These are phyloP conservation scores for Jacaranda mimosifolia DNA, from an alignment of 257 asterid genomes.

Conservation along the genomic window DNA sequence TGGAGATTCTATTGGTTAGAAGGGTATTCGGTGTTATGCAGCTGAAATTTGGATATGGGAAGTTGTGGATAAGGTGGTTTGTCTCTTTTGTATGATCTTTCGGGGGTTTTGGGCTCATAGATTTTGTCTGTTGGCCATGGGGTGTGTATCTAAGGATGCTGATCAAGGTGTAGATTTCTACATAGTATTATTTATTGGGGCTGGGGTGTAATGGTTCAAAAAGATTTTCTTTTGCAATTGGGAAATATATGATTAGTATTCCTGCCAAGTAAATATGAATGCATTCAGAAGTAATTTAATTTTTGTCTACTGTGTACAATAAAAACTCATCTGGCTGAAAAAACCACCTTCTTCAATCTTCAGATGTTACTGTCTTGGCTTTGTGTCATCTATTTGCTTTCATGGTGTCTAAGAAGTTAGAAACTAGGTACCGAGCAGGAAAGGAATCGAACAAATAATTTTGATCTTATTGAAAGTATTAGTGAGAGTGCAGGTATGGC, in stretches of 20 bases:
- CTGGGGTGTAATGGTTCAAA: constrained; percentile 1
- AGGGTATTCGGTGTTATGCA: background rate
- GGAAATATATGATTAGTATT: background rate
- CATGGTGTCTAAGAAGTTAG: no score
- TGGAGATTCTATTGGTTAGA: background rate
- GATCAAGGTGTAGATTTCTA: background rate
- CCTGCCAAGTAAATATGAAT: background rate
- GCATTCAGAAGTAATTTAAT: background rate
- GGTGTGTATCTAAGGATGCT: constrained; percentile 22
- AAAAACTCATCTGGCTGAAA: no score
- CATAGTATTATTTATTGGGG: background rate
- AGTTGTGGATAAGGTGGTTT: background rate
- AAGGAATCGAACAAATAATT: no score
- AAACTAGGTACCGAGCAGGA: no score
- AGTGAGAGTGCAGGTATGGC: no score
- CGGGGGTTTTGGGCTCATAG: background rate
- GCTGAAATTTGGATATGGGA: background rate
- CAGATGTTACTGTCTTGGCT: no score
- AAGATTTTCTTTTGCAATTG: background rate
- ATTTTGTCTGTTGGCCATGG: constrained; percentile 5
- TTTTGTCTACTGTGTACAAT: background rate
- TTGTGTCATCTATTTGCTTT: no score
- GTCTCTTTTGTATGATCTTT: background rate
- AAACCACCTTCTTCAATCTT: no score
- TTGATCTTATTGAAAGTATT: no score